Percentiles rank a stretch among this genome's conserved stretches.
phyloP scores from a whole-genome alignment of 345 rosid genomes.

The Noccaea bulbosa region DNA sequence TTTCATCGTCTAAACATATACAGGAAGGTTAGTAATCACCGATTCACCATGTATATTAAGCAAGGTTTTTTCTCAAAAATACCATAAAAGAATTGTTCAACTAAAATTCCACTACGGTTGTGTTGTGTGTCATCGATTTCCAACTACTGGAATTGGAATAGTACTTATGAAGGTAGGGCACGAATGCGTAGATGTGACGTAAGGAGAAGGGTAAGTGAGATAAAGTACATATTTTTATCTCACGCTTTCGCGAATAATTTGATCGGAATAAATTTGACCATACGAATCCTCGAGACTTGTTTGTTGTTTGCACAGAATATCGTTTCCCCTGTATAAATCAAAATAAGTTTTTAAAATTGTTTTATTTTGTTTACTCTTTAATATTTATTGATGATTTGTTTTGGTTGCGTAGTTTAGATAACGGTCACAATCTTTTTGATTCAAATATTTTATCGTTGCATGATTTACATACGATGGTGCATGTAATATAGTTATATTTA shows the following conservation, averaged over 20 bases:
- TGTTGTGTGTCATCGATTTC: constrained; percentile 24
- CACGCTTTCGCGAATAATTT: constrained; percentile 37
- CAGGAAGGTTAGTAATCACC: constrained; percentile 12
- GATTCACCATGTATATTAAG: not conserved
- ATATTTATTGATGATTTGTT: not conserved
- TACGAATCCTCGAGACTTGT: constrained; percentile 34
- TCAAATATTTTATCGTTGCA: no score
- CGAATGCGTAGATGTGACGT: constrained; percentile 41
- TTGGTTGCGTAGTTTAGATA: not conserved
- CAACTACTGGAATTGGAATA: not conserved
- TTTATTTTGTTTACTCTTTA: not conserved
- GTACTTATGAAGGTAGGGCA: constrained; percentile 31
- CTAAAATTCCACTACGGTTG: not conserved
- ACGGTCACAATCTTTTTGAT: not conserved
- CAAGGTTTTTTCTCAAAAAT: no score
- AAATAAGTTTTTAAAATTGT: not conserved
- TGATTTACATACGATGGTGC: no score
- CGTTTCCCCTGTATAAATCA: not conserved
- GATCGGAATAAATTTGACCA: constrained; percentile 44
- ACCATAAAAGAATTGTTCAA: no score
- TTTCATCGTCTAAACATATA: constrained; percentile 16
- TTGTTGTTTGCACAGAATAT: constrained; percentile 19
- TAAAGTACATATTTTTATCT: constrained; percentile 32
- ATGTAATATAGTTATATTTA: no score
- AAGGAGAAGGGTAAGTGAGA: constrained; percentile 12